A percentile compares a stretch with the other conserved stretches of the same genome.
Evolutionary conservation across 495 filamentous ascomycete species (phyloP).

Genomic region (Evansstolkia leycettana): DNA sequence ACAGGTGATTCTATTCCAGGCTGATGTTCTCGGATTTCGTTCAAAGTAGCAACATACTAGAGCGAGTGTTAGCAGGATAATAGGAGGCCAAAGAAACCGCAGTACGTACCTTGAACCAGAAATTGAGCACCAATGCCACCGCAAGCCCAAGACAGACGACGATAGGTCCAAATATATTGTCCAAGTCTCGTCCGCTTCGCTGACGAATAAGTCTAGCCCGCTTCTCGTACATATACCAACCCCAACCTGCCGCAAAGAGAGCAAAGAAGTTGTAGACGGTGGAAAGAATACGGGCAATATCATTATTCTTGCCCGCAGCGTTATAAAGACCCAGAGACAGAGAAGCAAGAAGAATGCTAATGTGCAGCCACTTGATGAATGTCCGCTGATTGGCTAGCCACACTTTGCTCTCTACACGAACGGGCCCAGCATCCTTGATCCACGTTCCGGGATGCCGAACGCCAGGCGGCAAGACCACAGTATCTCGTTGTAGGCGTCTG

Average conservation of each 20-base stretch:
- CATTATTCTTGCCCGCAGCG: constrained; percentile 61
- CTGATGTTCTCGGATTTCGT: constrained; percentile 10
- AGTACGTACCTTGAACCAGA: constrained; percentile 63
- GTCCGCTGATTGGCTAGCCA: constrained; percentile 98
- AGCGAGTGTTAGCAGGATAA: background rate
- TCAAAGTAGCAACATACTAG: constrained; percentile 24
- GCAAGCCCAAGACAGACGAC: constrained; percentile 71
- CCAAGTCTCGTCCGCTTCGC: constrained; percentile 83
- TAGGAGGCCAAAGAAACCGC: background rate
- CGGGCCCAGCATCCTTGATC: constrained; percentile 85
- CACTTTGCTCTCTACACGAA: constrained; percentile 90
- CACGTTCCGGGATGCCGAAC: constrained; percentile 70
- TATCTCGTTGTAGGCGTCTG: constrained; percentile 38
- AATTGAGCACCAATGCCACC: constrained; percentile 73
- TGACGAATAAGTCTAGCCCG: constrained; percentile 67
- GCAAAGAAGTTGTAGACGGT: constrained; percentile 74
- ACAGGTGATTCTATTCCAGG: constrained; percentile 4
- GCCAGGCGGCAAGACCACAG: constrained; percentile 57
- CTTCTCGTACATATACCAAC: constrained; percentile 67
- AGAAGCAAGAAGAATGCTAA: constrained; percentile 71
- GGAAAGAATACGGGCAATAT: constrained; percentile 60
- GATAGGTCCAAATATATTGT: constrained; percentile 72
- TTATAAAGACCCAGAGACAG: constrained; percentile 79
- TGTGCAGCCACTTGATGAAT: constrained; percentile 96
- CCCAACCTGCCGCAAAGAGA: constrained; percentile 74